A percentile compares a stretch with the other conserved stretches of the same genome.
These are phyloP conservation scores for Spinellus fusiger DNA, from an alignment of 192 early-diverging fungal species.

Conservation along the genomic window DNA sequence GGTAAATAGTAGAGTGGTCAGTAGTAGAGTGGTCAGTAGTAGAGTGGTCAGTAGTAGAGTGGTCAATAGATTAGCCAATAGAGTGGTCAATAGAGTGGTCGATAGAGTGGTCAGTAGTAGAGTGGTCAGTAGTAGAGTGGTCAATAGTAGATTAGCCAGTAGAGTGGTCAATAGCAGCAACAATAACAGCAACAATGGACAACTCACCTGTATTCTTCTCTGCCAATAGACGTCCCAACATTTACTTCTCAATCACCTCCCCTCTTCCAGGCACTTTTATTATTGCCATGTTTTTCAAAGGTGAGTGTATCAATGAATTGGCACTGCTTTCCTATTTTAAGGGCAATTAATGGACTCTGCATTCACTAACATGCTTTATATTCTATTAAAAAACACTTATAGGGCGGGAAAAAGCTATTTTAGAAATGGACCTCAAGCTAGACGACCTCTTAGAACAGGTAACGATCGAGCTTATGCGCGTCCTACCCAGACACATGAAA, in stretches of 20 bases:
- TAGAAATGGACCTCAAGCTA: conserved; percentile 94
- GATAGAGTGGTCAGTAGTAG: background rate
- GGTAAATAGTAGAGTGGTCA: conserved; percentile 34
- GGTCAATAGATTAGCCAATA: too few relatives aligned
- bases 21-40: background rate
- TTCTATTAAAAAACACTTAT: background rate
- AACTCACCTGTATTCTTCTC: background rate
- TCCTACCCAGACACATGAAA: too few relatives aligned
- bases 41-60: too few relatives aligned
- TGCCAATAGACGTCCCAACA: conserved; percentile 59
- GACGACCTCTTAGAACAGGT: conserved; percentile 76
- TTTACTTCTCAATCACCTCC: conserved; percentile 85
- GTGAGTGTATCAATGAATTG: conserved; percentile 15
- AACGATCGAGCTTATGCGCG: conserved; percentile 15
- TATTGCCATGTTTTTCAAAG: conserved; percentile 85
- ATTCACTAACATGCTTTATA: background rate
- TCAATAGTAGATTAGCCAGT: too few relatives aligned
- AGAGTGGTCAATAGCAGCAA: too few relatives aligned
- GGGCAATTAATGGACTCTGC: background rate
- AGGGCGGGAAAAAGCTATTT: conserved; percentile 76
- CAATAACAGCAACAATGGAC: conserved; percentile 31
- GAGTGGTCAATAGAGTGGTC: too few relatives aligned
- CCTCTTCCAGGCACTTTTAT: conserved; percentile 87
- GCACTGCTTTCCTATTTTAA: background rate
- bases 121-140: background rate